These are phyloP conservation scores for Nidula microcarpa DNA, from an alignment of 768 basidiomycete species.

Conservation along the genomic window DNA sequence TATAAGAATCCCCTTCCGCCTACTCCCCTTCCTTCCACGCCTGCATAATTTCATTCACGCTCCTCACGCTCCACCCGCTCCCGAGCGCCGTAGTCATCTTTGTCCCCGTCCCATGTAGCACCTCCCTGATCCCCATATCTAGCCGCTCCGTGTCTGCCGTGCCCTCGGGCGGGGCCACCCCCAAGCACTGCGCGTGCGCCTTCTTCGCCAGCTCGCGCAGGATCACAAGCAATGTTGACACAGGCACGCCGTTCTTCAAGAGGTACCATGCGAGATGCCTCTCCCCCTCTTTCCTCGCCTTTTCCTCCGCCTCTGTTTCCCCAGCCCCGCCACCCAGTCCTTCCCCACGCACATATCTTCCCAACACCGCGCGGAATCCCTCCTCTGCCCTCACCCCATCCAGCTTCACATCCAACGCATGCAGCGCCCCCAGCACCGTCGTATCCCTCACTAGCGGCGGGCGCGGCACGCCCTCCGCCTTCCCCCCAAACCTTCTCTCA, in stretches of 20 bases:
- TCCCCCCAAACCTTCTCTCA: conserved; percentile 71
- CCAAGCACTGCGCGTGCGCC: conserved; percentile 54
- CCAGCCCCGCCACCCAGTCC: conserved; percentile 6
- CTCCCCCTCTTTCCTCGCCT: conserved; percentile 11
- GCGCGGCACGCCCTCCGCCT: conserved; percentile 59
- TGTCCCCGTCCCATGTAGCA: conserved; percentile 80
- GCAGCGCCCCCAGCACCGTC: conserved; percentile 62
- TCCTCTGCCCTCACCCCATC: conserved; percentile 38
- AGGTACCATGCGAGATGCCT: conserved; percentile 69
- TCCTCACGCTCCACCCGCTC: conserved; percentile 70
- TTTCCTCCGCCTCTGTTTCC: conserved; percentile 7
- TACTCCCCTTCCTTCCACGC: conserved; percentile 42
- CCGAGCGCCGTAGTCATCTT: conserved; percentile 72
- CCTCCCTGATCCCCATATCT: conserved; percentile 69
- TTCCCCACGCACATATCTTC: conserved; percentile 57
- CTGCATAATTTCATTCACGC: conserved; percentile 61
- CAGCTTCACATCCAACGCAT: conserved; percentile 58
- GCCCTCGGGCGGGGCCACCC: conserved; percentile 46
- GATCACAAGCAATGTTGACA: conserved; percentile 60
- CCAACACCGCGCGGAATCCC: conserved; percentile 39
- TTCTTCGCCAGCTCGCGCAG: conserved; percentile 60
- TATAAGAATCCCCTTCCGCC: background rate
- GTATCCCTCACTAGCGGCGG: conserved; percentile 71
- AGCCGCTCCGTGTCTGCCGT: conserved; percentile 32
- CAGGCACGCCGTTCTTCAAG: conserved; percentile 64